Evolutionary conservation across 1,139 yeast genomes (phyloP).

Genomic region (Magnusiomyces clavatus): DNA sequence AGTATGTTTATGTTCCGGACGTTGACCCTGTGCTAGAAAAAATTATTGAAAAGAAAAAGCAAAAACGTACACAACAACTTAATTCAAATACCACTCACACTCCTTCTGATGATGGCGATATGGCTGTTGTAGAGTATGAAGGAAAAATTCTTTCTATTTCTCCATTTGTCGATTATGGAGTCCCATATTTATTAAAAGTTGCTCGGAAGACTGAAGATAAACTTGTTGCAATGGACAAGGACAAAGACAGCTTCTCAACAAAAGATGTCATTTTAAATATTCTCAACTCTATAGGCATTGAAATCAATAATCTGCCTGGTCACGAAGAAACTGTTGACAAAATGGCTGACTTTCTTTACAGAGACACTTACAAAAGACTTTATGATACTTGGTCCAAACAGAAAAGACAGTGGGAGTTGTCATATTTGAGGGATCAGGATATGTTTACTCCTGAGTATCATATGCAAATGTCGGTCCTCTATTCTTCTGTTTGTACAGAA

Average conservation of each 20-base stretch:
- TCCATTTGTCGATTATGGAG: conserved; percentile 62
- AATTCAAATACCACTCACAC: background rate
- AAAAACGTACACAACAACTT: background rate
- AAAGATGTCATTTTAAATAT: conserved; percentile 14
- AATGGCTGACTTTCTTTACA: conserved; percentile 22
- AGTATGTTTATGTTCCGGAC: conserved; percentile 46
- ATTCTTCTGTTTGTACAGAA: conserved; percentile 73
- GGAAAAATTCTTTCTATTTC: conserved; percentile 55
- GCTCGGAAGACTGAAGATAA: conserved; percentile 48
- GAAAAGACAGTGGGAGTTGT: conserved; percentile 56
- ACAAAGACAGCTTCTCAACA: conserved; percentile 24
- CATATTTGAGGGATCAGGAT: conserved; percentile 41
- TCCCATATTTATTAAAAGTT: conserved; percentile 53
- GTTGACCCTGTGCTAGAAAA: conserved; percentile 12
- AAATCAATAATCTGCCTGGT: conserved; percentile 21
- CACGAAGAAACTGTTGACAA: conserved; percentile 19
- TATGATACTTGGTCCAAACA: conserved; percentile 28
- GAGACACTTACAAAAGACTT: conserved; percentile 21
- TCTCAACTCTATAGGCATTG: conserved; percentile 16
- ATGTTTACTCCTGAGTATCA: conserved; percentile 63
- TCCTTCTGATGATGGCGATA: conserved; percentile 17
- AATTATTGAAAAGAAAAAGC: background rate
- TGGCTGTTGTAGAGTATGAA: background rate
- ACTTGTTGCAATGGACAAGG: conserved; percentile 32
- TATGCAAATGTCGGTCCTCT: conserved; percentile 68